Base-by-base conservation (phyloP, 441 rosid genomes). In the Adansonia grandidieri region DNA sequence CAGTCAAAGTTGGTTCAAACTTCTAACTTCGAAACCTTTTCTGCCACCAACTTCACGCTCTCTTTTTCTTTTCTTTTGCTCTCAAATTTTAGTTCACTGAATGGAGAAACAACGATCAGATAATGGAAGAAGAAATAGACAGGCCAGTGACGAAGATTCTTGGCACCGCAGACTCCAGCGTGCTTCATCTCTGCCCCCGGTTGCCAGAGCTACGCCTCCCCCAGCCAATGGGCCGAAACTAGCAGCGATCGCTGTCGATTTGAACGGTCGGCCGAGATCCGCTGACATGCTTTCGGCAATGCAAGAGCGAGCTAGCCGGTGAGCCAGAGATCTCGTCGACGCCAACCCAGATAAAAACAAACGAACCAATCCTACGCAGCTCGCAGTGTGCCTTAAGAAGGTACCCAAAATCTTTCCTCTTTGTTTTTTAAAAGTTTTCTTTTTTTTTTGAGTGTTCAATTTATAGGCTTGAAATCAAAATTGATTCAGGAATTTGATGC, bases 401-500 rank as follows among this genome's bases (percentile, higher is more conserved):
- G 91, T 87, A 66, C 50, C 0, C 6, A 0, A 19, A 24, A 71
- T 50, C 1, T 32, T 42, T 8, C 15, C 73, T 57, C 45, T 13
- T 22, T 19, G 6, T 2, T 20, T 8, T 28, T 11, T 6, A 28
- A 2, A 28, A 28, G 32, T 4, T 11, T 3, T 22, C 40, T 37
- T 40, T 5, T 40, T 40, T 40, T 17, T 65, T 8, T 1, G 6
- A 4, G 9, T 0, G 2, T 60, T 57, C 45, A 8, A 14, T 5
- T 48, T 60, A 9, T 37, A 50, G 8, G 56, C 9, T 72, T 13
- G 44, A 5, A 2, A 45, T 3, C 15, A 73, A 17, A 9, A n/a
- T 8, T 3, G 86, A 28, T 28, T 28, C 32, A 91, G 93, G 93
- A 89, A 79, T 91, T 91, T 68, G 95, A 92, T 77, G 71, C 78